Evolutionary conservation across 768 basidiomycete genomes (phyloP), one percentile per base, ranked within the genome.

Genomic region (Lactarius evosmus): DNA sequence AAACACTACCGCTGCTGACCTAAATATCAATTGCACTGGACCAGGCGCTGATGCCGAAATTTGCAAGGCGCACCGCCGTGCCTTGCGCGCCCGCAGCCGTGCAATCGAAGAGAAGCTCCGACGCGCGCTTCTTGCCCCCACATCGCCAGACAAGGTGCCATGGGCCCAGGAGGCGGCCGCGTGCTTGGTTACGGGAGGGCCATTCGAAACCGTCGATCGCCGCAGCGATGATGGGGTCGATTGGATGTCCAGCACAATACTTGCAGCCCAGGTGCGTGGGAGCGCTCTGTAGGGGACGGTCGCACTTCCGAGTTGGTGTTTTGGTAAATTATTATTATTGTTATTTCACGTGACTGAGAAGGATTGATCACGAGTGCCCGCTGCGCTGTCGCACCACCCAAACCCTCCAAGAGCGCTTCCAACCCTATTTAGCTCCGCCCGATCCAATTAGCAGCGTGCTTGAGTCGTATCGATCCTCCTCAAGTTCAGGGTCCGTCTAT

Each of bases 61-160:
- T 17, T 17, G 22, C 27, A 41, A 53, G 58, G 46, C n/a, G 19
- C 52, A 49, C 41, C 58, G 52, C 29, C 63, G 58, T 32, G 63
- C 41, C n/a, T 64, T 64, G 34, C 58, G 61, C 7, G 29, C 38
- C 9, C 64, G 60, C 22, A 64, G 64, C 30, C 61, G 61, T 9
- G 38, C 17, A 11, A 58, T 65, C 12, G 61, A 58, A 38, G 61
- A 56, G 27, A 65, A 58, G 41, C 55, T 62, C 30, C 38, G 64
- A 25, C 25, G 50, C 16, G 54, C 53, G 34, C 60, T 56, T 56
- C n/a, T 27, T 27, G 32, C 30, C 8, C 27, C 27, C 16, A 9
- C 17, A 4, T 52, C 14, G 3, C 6, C 29, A 11, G 50, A 27
- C 27, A 30, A 30, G 19, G 17, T n/a, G n/a, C 11, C 9, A 12